Percentiles rank a stretch among this genome's conserved stretches.
phyloP scores from a whole-genome alignment of 2,329 filamentous ascomycete species.

The Tolypocladium tropicale region DNA sequence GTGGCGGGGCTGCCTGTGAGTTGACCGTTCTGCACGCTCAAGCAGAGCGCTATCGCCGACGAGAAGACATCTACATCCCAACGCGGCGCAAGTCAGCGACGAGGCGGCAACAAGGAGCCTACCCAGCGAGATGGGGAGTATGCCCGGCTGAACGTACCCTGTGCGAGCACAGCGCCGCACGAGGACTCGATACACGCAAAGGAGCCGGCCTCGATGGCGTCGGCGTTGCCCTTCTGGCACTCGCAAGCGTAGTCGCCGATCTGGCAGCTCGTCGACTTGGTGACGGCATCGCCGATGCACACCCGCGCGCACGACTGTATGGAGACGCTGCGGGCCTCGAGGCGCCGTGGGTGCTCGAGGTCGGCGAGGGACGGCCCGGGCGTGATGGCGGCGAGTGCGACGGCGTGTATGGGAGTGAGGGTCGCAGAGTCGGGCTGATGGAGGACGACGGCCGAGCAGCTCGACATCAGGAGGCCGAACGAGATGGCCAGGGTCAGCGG shows the following conservation, averaged over 20 bases:
- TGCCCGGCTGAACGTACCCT: neutral
- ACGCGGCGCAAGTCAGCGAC: neutral
- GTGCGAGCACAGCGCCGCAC: neutral
- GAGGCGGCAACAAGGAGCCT: too few species aligned
- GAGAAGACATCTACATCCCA: neutral
- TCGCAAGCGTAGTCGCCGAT: neutral
- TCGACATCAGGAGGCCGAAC: neutral
- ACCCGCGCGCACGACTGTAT: neutral
- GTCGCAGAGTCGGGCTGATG: neutral
- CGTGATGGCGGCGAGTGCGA: neutral
- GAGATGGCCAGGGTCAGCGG: neutral
- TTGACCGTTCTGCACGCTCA: neutral
- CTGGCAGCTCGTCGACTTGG: neutral
- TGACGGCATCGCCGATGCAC: neutral
- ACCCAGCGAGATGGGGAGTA: neutral
- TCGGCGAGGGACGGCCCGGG: neutral
- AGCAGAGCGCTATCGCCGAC: neutral
- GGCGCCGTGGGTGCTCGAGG: neutral
- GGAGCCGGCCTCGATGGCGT: neutral
- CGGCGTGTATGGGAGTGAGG: neutral
- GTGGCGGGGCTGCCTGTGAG: neutral
- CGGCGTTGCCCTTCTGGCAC: neutral
- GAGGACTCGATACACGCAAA: neutral
- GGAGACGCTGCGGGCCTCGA: neutral
- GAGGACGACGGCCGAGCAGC: neutral